Evolutionary conservation across 306 rosid species (phyloP).

Genomic region (Herpetospermum pedunculosum): DNA sequence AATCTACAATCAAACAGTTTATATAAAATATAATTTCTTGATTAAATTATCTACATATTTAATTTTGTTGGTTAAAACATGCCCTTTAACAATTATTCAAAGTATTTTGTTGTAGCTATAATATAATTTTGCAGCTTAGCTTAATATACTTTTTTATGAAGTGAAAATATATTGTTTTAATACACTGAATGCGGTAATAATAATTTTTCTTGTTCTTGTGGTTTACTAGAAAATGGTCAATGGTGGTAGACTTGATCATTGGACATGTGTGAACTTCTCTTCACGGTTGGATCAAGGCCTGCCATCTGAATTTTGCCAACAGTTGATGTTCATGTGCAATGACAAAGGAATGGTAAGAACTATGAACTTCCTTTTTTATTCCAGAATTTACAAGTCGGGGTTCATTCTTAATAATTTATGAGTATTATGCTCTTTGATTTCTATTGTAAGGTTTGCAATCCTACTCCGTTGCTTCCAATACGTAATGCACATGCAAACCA

Average conservation of each 20-base stretch:
- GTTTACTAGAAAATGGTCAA: conserved; percentile 46
- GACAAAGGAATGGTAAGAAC: conserved; percentile 62
- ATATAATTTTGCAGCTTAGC: background rate
- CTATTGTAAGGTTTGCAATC: conserved; percentile 24
- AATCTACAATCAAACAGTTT: too few species aligned
- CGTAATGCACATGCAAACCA: background rate
- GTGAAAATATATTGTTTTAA: background rate
- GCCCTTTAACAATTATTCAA: too few species aligned
- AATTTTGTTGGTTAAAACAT: too few species aligned
- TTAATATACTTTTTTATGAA: background rate
- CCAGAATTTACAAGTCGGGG: background rate
- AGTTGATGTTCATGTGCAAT: conserved; percentile 41
- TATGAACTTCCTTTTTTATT: background rate
- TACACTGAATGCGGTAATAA: too few species aligned
- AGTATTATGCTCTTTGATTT: background rate
- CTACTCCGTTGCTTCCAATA: conserved; percentile 26
- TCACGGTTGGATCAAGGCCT: background rate
- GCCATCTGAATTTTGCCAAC: conserved; percentile 12
- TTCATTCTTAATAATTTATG: background rate
- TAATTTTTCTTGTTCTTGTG: background rate
- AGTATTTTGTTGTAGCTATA: background rate
- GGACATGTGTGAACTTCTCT: conserved; percentile 52
- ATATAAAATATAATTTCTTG: too few species aligned
- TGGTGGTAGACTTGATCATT: conserved; percentile 39
- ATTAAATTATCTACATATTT: too few species aligned